Percentiles rank a stretch among this genome's conserved stretches.
Evolutionary conservation across 2,329 filamentous ascomycete genomes (phyloP).

Genomic region (Stemphylium lycopersici): DNA sequence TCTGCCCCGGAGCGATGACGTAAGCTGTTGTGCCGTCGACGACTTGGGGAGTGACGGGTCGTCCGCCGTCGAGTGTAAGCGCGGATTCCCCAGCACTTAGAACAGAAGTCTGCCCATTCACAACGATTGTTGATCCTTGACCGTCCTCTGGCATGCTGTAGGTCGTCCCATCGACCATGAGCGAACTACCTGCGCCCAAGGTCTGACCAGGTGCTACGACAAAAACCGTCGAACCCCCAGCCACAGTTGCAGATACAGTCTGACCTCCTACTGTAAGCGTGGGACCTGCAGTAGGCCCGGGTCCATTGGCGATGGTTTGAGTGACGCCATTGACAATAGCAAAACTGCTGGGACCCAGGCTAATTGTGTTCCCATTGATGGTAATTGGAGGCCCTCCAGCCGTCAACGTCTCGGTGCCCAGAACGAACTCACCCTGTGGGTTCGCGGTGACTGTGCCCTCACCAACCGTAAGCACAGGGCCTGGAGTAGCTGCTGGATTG

Average conservation of each 20-base stretch:
- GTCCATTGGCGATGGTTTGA: slow-evolving; percentile 31
- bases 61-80: slow-evolving; percentile 23
- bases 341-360: slow-evolving; percentile 45
- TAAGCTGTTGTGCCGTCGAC: slow-evolving; percentile 33
- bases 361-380: slow-evolving; percentile 45
- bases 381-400: slow-evolving; percentile 41
- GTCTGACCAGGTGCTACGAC: slow-evolving; percentile 19
- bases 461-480: slow-evolving; percentile 34
- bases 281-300: slow-evolving; percentile 21
- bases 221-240: slow-evolving; percentile 34
- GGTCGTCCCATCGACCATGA: slow-evolving; percentile 36
- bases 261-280: slow-evolving; percentile 30
- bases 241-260: slow-evolving; percentile 27
- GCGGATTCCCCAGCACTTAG: slow-evolving; percentile 8
- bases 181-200: slow-evolving; percentile 28
- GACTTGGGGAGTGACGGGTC: slow-evolving; percentile 24
- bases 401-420: slow-evolving; percentile 39
- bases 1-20: slow-evolving; percentile 30
- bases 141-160: slow-evolving; percentile 29
- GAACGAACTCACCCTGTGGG: slow-evolving; percentile 38
- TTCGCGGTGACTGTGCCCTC: slow-evolving; percentile 39
- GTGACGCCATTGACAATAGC: slow-evolving; percentile 47
- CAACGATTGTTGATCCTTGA: slow-evolving; percentile 27
- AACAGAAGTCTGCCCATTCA: slow-evolving; percentile 29
- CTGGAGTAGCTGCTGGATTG: slow-evolving; percentile 25